Evolutionary conservation across 805 yeast species (phyloP), one percentile per base, ranked within the genome.

Genomic region (Teunomyces funiuensis): DNA sequence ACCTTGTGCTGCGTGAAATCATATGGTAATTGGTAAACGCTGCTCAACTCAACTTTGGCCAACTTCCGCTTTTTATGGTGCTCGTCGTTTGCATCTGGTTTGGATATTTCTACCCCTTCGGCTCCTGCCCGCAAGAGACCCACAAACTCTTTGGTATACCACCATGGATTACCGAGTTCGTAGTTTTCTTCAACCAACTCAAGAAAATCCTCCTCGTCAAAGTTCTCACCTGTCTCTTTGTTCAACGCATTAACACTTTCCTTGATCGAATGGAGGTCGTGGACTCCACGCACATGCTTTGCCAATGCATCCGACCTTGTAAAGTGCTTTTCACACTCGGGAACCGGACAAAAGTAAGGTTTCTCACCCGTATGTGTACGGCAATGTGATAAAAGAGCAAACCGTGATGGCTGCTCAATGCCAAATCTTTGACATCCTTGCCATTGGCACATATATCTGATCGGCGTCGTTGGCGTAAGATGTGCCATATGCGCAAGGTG

Each of bases 341-440:
- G 86, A 10, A 82, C 65, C 1, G 76, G 70, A 57, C 91, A 85
- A 11, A 30, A 41, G 49, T 75, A 81, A 26, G 87, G 87, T 51
- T 73, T 73, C 51, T 83, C 85, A 1, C 84, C 82, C 0, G 85
- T 78, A 56, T 85, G 91, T 1, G 78, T 69, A 41, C 87, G 58
- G 49, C 82, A 65, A 54, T 84, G 91, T 0, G 84, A 69, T 0
- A 80, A 66, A 23, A 85, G 65, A 1, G 84, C 82, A 58, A 76
- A 76, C 37, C 81, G 54, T 8, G 79, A 73, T 11, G 78, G 79
- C 52, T 76, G 82, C 19, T 65, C 65, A 2, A 73, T 57, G 4
- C 82, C 83, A 40, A 63, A 68, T 11, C 80, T 49, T 10, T 74
- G 59, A 54, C 90, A 83, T 7, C 69, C 74, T 28, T 65, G 71